Conservation (phyloP, 495 filamentous ascomycete species). For the Aspergillus nanangensis region DNA sequence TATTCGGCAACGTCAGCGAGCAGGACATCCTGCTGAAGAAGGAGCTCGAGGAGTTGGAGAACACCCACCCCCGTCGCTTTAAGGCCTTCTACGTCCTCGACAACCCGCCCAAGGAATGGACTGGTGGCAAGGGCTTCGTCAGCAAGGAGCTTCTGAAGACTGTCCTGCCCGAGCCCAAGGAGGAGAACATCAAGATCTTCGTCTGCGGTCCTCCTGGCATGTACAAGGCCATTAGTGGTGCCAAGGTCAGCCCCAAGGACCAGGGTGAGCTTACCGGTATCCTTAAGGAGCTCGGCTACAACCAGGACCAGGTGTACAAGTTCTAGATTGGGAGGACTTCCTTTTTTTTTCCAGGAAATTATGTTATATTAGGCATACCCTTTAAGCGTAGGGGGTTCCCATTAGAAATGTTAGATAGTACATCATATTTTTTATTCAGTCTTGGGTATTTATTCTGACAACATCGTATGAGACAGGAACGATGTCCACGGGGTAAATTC, state of each 20-base stretch:
- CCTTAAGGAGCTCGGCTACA: conserved; percentile 88
- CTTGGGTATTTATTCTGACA: too few species aligned
- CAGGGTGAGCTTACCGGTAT: conserved; percentile 85
- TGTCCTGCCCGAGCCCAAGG: conserved; percentile 83
- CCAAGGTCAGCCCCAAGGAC: conserved; percentile 82
- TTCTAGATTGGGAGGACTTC: too few species aligned
- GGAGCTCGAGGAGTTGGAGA: conserved; percentile 78
- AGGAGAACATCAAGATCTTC: conserved; percentile 88
- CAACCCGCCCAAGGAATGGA: conserved; percentile 78
- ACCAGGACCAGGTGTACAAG: conserved; percentile 94
- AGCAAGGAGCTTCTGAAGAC: conserved; percentile 89
- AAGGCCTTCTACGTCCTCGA: conserved; percentile 86
- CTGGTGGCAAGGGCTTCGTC: conserved; percentile 69
- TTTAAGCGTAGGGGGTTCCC: too few species aligned
- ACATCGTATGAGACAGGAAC: too few species aligned
- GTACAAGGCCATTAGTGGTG: conserved; percentile 89
- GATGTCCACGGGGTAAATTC: too few species aligned
- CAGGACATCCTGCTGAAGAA: conserved; percentile 85
- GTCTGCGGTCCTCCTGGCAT: conserved; percentile 84
- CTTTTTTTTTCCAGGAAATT: too few species aligned
- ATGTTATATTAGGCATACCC: too few species aligned
- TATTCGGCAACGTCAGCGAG: conserved; percentile 83
- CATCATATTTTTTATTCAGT: too few species aligned
- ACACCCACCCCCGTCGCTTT: conserved; percentile 90
- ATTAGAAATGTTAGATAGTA: too few species aligned